These are phyloP conservation scores for Paxillus rubicundulus DNA, from an alignment of 768 basidiomycete genomes.

Conservation along the genomic window DNA sequence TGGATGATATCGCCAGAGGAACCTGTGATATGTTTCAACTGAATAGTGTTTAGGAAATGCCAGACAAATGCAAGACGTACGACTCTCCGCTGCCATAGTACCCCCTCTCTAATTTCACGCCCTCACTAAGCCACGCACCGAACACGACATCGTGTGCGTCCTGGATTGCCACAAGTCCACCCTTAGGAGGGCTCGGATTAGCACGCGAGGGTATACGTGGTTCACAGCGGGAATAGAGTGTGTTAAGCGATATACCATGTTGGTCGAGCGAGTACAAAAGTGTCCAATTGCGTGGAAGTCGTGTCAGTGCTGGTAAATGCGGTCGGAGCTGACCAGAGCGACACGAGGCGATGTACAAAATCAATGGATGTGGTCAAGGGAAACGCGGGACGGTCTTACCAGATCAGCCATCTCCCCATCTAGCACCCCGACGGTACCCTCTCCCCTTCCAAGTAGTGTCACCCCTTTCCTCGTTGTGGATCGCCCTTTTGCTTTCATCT, in stretches of 20 bases:
- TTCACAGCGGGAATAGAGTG: constrained; percentile 72
- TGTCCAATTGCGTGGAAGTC: constrained; percentile 69
- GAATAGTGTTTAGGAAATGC: too few relatives aligned
- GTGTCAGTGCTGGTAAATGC: constrained; percentile 69
- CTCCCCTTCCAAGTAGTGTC: constrained; percentile 53
- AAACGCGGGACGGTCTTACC: constrained; percentile 42
- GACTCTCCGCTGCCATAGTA: constrained; percentile 93
- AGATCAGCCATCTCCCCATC: constrained; percentile 51
- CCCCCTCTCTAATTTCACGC: constrained; percentile 48
- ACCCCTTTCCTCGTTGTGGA: constrained; percentile 42
- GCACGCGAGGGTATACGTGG: constrained; percentile 26
- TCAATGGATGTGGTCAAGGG: background rate
- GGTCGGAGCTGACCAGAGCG: constrained; percentile 53
- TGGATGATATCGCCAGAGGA: constrained; percentile 67
- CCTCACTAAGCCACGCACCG: constrained; percentile 83
- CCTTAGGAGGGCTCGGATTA: constrained; percentile 30
- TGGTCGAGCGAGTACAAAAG: constrained; percentile 91
- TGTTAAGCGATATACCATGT: constrained; percentile 89
- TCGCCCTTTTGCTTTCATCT: constrained; percentile 14
- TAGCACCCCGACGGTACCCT: constrained; percentile 53
- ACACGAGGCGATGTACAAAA: background rate
- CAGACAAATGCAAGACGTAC: constrained; percentile 35
- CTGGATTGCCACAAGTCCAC: constrained; percentile 61
- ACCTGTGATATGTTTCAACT: constrained; percentile 43
- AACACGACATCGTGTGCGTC: constrained; percentile 68